phyloP scores from a whole-genome alignment of 164 flowering plant genomes.

The Litsea cubeba region DNA sequence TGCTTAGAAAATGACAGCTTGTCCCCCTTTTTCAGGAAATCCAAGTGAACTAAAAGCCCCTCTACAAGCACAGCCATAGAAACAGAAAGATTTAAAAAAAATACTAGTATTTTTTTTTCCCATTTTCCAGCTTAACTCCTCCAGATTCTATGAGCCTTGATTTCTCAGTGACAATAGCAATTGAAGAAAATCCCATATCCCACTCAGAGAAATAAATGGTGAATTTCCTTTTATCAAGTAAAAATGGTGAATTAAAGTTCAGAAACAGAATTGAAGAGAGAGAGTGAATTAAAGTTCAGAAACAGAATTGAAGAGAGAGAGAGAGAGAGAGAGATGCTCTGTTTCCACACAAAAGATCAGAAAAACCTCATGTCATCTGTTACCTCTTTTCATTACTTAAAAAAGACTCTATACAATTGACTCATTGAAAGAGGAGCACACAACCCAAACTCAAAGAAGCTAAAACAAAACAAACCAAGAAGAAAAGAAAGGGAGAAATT shows the following conservation, averaged over 20 bases:
- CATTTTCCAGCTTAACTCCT: too few species aligned
- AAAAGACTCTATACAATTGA: neutral
- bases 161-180: too few species aligned
- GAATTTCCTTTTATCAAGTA: neutral
- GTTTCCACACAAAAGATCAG: neutral
- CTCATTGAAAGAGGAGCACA: neutral
- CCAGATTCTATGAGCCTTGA: too few species aligned
- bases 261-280: neutral
- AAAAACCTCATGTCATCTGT: neutral
- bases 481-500: neutral
- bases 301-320: too few species aligned
- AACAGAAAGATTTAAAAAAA: too few species aligned
- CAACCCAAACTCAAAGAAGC: neutral
- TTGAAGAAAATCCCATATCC: too few species aligned
- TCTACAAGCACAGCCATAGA: neutral
- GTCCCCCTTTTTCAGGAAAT: neutral
- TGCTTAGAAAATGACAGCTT: neutral
- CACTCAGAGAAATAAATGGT: too few species aligned
- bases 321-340: too few species aligned
- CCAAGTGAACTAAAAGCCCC: neutral
- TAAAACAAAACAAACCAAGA: neutral
- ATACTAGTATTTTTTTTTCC: too few species aligned
- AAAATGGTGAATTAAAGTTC: neutral
- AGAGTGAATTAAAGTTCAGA: too few species aligned
- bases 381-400: neutral